A percentile compares a stretch with the other conserved stretches of the same genome.
Conservation (phyloP, 140 eudicot species). For the Anethum foeniculum region DNA sequence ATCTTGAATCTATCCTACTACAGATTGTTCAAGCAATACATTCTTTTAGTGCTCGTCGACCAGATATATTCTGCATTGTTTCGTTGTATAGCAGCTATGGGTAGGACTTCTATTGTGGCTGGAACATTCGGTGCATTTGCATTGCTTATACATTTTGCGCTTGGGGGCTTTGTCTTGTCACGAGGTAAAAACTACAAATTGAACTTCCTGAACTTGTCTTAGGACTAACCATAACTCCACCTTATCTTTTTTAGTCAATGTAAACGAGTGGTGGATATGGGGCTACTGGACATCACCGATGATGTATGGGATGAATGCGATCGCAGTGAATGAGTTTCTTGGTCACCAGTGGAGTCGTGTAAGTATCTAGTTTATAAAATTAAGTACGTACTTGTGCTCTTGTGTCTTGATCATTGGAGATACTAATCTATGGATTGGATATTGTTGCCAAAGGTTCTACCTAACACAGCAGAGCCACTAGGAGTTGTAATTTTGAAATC, state of each 20-base stretch:
- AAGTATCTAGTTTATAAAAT: conserved; percentile 13
- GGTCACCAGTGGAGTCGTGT: conserved; percentile 13
- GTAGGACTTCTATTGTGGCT: conserved; percentile 53
- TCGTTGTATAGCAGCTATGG: conserved; percentile 48
- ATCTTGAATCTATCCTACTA: not conserved
- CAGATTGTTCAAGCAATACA: conserved; percentile 62
- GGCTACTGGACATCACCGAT: conserved; percentile 68
- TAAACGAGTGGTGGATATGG: conserved; percentile 21
- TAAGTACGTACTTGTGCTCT: not conserved
- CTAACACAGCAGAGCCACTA: conserved; percentile 20
- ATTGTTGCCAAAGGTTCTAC: conserved; percentile 24
- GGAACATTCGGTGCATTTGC: conserved; percentile 60
- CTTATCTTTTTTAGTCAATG: too few species aligned
- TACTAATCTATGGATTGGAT: not conserved
- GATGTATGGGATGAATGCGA: conserved; percentile 52
- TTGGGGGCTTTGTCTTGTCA: conserved; percentile 53
- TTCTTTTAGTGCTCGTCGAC: conserved; percentile 39
- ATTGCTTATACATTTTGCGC: conserved; percentile 39
- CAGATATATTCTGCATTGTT: conserved; percentile 58
- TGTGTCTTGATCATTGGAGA: not conserved
- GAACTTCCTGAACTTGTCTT: not conserved
- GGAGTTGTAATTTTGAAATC: conserved; percentile 28
- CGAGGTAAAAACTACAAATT: conserved; percentile 30
- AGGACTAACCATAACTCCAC: too few species aligned
- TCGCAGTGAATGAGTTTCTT: conserved; percentile 56